Percentiles rank a stretch among this genome's conserved stretches.
phyloP scores from a whole-genome alignment of 257 asterid species.

The Ilex aquifolium region DNA sequence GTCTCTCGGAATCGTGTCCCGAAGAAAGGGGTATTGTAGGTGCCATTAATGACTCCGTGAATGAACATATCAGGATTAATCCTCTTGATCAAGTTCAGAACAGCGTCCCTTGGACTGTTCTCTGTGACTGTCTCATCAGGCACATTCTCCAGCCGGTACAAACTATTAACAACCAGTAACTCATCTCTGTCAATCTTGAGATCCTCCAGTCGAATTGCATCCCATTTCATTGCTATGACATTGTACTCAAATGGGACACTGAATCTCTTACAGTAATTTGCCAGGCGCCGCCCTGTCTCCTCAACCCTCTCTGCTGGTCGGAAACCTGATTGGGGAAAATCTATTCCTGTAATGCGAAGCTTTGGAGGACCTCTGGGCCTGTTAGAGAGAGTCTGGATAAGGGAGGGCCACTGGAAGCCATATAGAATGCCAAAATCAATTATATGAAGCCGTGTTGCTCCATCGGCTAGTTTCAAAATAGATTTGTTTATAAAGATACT shows the following conservation, averaged over 20 bases:
- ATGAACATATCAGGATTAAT: constrained; percentile 37
- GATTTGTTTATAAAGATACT: constrained; percentile 51
- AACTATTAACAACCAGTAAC: constrained; percentile 48
- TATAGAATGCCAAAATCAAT: constrained; percentile 60
- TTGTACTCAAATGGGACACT: constrained; percentile 46
- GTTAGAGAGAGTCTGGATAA: constrained; percentile 48
- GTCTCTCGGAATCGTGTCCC: constrained; percentile 41
- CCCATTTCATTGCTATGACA: constrained; percentile 63
- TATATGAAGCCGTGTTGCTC: constrained; percentile 38
- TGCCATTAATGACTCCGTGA: constrained; percentile 44
- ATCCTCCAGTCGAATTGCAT: constrained; percentile 34
- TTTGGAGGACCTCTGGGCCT: constrained; percentile 61
- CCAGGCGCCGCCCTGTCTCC: constrained; percentile 49
- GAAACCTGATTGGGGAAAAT: constrained; percentile 60
- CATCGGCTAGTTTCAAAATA: constrained; percentile 21
- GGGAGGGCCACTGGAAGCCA: constrained; percentile 83
- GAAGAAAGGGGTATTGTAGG: constrained; percentile 34
- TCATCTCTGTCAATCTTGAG: constrained; percentile 45
- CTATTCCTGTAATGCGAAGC: constrained; percentile 58
- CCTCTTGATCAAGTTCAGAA: constrained; percentile 29
- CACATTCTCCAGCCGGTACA: constrained; percentile 45
- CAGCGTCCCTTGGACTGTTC: constrained; percentile 36
- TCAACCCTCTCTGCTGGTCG: constrained; percentile 55
- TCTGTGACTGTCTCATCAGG: constrained; percentile 30
- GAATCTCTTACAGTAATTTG: constrained; percentile 39